These are phyloP conservation scores for Pseudodiploospora longispora DNA, from an alignment of 2,329 filamentous ascomycete species.

Conservation along the genomic window DNA sequence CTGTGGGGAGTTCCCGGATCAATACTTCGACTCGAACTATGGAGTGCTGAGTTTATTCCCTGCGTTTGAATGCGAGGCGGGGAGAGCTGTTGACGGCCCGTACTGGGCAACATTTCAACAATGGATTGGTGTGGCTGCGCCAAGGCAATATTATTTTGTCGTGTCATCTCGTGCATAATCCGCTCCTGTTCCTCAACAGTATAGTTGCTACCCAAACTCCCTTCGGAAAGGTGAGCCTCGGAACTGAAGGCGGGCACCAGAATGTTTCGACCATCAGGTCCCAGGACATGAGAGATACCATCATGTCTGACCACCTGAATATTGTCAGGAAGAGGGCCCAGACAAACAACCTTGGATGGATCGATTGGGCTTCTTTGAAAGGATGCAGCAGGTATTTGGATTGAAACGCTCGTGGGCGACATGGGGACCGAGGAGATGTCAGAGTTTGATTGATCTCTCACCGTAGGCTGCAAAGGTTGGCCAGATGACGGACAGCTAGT, in stretches of 20 bases:
- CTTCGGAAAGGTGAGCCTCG: constrained; percentile 13
- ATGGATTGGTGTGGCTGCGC: background rate
- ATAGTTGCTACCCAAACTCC: constrained; percentile 48
- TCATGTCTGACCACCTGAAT: constrained; percentile 22
- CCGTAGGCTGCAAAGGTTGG: background rate
- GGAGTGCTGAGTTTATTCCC: constrained; percentile 4
- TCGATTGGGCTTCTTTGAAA: constrained; percentile 45
- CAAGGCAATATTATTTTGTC: constrained; percentile 14
- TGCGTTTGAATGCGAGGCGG: constrained; percentile 1
- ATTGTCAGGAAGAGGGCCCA: constrained; percentile 46
- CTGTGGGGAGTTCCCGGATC: constrained; percentile 14
- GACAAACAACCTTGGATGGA: constrained; percentile 43
- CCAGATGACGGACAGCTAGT: background rate
- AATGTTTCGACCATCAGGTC: constrained; percentile 3
- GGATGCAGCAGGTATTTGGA: constrained; percentile 6
- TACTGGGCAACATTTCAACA: background rate
- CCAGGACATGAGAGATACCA: constrained; percentile 6
- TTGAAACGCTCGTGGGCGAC: background rate
- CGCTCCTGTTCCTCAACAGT: constrained; percentile 43
- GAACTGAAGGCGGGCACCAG: constrained; percentile 5
- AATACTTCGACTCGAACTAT: background rate
- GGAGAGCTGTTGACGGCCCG: background rate
- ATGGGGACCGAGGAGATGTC: background rate
- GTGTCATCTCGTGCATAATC: constrained; percentile 19
- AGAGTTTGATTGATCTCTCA: constrained; percentile 8